These are phyloP conservation scores for Hansenula sp. DNA, from an alignment of 1,139 yeast species.

Conservation along the genomic window DNA sequence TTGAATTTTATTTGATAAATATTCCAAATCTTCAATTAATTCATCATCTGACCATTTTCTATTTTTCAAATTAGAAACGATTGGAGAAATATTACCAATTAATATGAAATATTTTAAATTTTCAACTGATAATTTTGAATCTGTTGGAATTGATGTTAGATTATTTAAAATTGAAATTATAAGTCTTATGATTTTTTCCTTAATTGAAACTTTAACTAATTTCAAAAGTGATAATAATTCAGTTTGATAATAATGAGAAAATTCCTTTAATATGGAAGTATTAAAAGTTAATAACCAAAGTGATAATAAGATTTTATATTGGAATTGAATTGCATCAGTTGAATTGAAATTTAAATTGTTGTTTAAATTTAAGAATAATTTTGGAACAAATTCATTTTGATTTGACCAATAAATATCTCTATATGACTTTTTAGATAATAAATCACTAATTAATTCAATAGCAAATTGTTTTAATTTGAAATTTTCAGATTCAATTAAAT, in stretches of 20 bases:
- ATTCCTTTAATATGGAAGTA: constrained; percentile 44
- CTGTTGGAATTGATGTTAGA: constrained; percentile 37
- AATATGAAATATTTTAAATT: constrained; percentile 65
- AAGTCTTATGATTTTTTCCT: constrained; percentile 86
- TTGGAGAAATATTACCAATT: constrained; percentile 71
- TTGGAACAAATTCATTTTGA: constrained; percentile 51
- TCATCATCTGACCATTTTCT: constrained; percentile 97
- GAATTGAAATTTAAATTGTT: constrained; percentile 31
- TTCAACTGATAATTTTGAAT: constrained; percentile 23
- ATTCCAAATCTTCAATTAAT: constrained; percentile 66
- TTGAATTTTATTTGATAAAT: constrained; percentile 55
- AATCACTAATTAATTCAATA: constrained; percentile 61
- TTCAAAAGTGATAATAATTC: constrained; percentile 53
- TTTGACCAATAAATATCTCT: constrained; percentile 56
- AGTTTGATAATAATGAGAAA: constrained; percentile 39
- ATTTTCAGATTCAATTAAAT: constrained; percentile 45
- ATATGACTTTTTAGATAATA: constrained; percentile 55
- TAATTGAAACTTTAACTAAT: constrained; percentile 74
- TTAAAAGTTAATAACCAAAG: constrained; percentile 87
- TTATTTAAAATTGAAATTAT: constrained; percentile 72
- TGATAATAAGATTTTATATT: constrained; percentile 72
- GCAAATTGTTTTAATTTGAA: constrained; percentile 58
- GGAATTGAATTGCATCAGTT: constrained; percentile 65
- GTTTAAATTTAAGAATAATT: constrained; percentile 42
- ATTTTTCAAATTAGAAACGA: constrained; percentile 66